Evolutionary conservation across 805 yeast species (phyloP), one percentile per base, ranked within the genome.

Genomic region (Ogataea methanolica): DNA sequence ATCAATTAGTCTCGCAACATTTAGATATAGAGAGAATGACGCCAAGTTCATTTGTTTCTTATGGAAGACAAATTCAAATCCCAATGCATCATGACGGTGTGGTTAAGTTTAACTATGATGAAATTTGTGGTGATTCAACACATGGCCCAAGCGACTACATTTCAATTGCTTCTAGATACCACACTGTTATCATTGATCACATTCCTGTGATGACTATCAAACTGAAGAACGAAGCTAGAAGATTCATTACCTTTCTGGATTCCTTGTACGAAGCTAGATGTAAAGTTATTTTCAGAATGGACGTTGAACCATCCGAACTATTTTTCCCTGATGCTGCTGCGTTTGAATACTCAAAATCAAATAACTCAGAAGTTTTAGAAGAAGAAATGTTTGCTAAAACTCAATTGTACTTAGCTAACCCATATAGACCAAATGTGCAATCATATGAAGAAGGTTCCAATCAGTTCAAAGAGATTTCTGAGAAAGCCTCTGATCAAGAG

Each of bases 341-440:
- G 1, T 16, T 21, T 14, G 54, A 44, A 17, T 55, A 46, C 29
- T 31, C 47, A 11, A 43, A 50, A 6, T 50, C 54, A 7, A 60
- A 61, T 41, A 65, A 58, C 33, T 66, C 62, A 21, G 60, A 58
- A 47, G 81, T 78, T 7, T 83, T 78, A 54, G 82, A 81, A 45
- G 83, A 80, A 55, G 91, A 85, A 57, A 82, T 82, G 88, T 83
- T 69, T 59, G 77, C 88, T 5, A 76, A 75, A 50, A 83, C 88
- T 0, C 73, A 73, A 19, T 74, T 81, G 45, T 88, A 81, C 29
- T 59, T 83, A 47, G 65, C 71, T 2, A 75, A 77, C 45, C 91
- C 91, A 3, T 83, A 82, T 56, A 66, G 91, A 49, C 90, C 91
- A 4, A 85, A 84, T 47, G 75, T 80, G 8, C 70, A 86, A 4